Base-by-base conservation (phyloP, 2,329 filamentous ascomycete species). In the Aquanectria penicillioides region DNA sequence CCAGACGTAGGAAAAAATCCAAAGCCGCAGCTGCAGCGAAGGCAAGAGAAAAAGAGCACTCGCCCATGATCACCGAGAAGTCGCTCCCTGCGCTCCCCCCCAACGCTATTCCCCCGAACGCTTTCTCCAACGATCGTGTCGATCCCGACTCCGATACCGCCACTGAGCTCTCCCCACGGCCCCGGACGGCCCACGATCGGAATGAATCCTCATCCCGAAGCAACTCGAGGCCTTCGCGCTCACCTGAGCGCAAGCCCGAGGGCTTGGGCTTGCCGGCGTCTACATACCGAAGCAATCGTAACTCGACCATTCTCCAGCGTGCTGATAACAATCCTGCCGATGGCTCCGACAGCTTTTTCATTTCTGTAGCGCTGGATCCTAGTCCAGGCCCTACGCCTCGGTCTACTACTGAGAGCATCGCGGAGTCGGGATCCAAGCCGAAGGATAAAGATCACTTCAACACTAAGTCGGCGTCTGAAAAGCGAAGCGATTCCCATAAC, bases 81-180 rank as follows among this genome's bases (percentile, higher is more conserved):
- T 97, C 93, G 6, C 81, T 99, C 29, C 95, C 95, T 17, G 95
- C 95, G 22, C 83, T 98, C 20, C 95, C 94, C 25, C 91, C 92
- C 6, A 92, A 87, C 67, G 90, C 89, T 25, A 82, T 87, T 26
- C 82, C 86, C 29, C 83, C 84, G 34, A 86, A 83, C 63, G 82
- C 85, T 4, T 91, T 89, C 70, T 85, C 86, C 80, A 74, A 82
- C 75, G 71, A 88, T 73, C 72, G 88, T 78, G 76, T 82, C 75
- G 75, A 89, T 40, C 78, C 83, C 44, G 85, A 91, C 62, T 86
- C 85, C 26, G 88, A 90, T 60, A 88, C 85, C 6, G 88, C 89
- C 3, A 88, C 86, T 38, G 90, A 94, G 67, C 78, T 90, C 23
- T 91, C 89, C 2, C 88, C 89, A 3, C 79, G 85, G 33, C 87